A percentile compares a stretch with the other conserved stretches of the same genome.
These are phyloP conservation scores for Leishmania aethiopica DNA, from an alignment of 208 protist genomes.

Conservation along the genomic window DNA sequence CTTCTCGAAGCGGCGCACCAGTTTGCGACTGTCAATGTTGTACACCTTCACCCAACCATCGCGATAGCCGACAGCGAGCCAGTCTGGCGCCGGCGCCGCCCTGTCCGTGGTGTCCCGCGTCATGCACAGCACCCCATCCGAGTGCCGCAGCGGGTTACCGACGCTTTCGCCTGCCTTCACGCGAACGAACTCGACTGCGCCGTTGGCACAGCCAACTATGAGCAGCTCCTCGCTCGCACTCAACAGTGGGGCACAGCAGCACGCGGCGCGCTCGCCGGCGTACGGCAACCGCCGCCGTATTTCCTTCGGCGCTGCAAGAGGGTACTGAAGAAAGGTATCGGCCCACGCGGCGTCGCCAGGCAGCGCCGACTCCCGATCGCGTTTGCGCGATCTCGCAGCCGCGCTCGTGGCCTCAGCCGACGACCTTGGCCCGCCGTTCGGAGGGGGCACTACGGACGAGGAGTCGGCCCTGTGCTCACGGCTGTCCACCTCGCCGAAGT, in stretches of 20 bases:
- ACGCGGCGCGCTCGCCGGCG: conserved; percentile 36
- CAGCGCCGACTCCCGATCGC: conserved; percentile 2
- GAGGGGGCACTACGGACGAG: neutral
- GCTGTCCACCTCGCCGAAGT: neutral
- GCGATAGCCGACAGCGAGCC: conserved; percentile 81
- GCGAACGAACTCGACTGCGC: conserved; percentile 63
- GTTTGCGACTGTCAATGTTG: conserved; percentile 59
- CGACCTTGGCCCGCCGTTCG: neutral
- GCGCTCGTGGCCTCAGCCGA: neutral
- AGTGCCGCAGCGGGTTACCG: conserved; percentile 49
- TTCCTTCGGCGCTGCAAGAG: conserved; percentile 35
- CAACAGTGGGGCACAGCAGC: conserved; percentile 27
- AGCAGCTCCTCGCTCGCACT: conserved; percentile 21
- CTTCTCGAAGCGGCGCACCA: conserved; percentile 71
- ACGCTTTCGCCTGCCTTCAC: conserved; percentile 23
- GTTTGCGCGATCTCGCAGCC: conserved; percentile 14
- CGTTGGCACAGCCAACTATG: conserved; percentile 65
- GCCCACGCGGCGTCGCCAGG: conserved; percentile 24
- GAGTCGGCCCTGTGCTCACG: neutral
- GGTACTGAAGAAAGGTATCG: conserved; percentile 37
- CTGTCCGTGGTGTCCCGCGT: conserved; percentile 34
- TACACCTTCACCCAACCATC: conserved; percentile 86
- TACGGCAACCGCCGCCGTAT: conserved; percentile 40
- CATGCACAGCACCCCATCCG: conserved; percentile 53
- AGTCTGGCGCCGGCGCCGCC: conserved; percentile 25